Percentiles rank a stretch among this genome's conserved stretches.
Evolutionary conservation across 495 filamentous ascomycete species (phyloP).

Genomic region (Penicillium bovifimosum): DNA sequence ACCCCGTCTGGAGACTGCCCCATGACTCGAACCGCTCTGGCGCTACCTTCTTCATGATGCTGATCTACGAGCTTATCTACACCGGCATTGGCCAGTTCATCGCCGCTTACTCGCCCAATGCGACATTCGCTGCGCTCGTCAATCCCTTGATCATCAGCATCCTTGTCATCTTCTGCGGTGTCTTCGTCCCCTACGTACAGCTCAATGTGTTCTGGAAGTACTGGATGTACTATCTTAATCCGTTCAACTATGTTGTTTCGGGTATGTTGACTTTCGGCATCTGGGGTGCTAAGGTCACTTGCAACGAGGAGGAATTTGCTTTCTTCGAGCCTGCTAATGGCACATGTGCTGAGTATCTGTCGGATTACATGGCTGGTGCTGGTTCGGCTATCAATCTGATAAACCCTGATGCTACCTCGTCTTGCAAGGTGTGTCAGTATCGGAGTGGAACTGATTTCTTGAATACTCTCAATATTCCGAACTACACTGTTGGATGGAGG

Average conservation of each 20-base stretch:
- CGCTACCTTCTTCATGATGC: slow-evolving; percentile 49
- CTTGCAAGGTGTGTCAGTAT: slow-evolving; percentile 57
- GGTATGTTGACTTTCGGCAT: slow-evolving; percentile 55
- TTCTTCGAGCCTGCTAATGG: slow-evolving; percentile 48
- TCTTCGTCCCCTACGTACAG: slow-evolving; percentile 35
- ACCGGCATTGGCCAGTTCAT: slow-evolving; percentile 57
- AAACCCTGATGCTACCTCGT: slow-evolving; percentile 44
- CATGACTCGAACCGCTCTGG: slow-evolving; percentile 39
- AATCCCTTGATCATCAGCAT: slow-evolving; percentile 52
- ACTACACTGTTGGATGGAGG: slow-evolving; percentile 43
- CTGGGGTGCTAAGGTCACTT: slow-evolving; percentile 51
- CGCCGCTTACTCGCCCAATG: slow-evolving; percentile 53
- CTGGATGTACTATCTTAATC: slow-evolving; percentile 72
- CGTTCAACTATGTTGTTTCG: slow-evolving; percentile 63
- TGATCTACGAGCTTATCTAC: slow-evolving; percentile 50
- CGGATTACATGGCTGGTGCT: slow-evolving; percentile 37
- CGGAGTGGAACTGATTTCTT: slow-evolving; percentile 36
- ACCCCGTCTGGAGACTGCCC: slow-evolving; percentile 30
- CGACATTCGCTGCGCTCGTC: slow-evolving; percentile 48
- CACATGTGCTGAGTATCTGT: slow-evolving; percentile 55
- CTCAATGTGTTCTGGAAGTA: slow-evolving; percentile 60
- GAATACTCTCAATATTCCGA: slow-evolving; percentile 29
- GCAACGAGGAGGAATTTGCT: slow-evolving; percentile 52
- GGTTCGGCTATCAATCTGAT: slow-evolving; percentile 48
- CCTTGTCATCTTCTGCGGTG: slow-evolving; percentile 50